A percentile compares a stretch with the other conserved stretches of the same genome.
phyloP scores from a whole-genome alignment of 2,329 filamentous ascomycete genomes.

The Xylariaceae sp. region DNA sequence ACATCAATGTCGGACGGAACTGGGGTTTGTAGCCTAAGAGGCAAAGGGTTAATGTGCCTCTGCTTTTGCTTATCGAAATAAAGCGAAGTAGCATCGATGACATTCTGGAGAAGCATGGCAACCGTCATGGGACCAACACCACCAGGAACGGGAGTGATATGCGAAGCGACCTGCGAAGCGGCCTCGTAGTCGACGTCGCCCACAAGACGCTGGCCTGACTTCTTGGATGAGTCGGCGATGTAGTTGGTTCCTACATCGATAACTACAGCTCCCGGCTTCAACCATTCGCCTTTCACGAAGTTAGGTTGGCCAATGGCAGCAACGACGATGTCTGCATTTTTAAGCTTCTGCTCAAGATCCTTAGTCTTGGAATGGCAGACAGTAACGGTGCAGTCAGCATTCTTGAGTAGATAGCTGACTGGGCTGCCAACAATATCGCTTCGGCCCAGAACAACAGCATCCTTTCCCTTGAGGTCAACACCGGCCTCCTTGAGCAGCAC shows the following conservation, averaged over 20 bases:
- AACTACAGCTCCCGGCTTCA: constrained; percentile 92
- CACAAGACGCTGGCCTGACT: constrained; percentile 87
- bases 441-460: constrained; percentile 88
- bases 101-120: constrained; percentile 95
- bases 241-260: constrained; percentile 99
- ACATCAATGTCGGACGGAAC: constrained; percentile 96
- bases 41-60: constrained; percentile 77
- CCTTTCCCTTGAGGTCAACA: constrained; percentile 81
- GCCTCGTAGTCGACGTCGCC: constrained; percentile 93
- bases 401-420: constrained; percentile 91
- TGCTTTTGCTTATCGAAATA: constrained; percentile 83
- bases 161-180: constrained; percentile 79
- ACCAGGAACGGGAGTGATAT: constrained; percentile 93
- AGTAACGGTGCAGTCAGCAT: constrained; percentile 94
- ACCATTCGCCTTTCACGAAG: constrained; percentile 92
- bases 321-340: constrained; percentile 83
- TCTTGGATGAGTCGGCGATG: constrained; percentile 82
- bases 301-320: constrained; percentile 85
- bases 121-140: constrained; percentile 99
- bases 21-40: constrained; percentile 72
- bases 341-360: constrained; percentile 70
- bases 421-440: constrained; percentile 98
- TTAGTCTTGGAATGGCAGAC: constrained; percentile 89
- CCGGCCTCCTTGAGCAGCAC: constrained; percentile 80
- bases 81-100: constrained; percentile 77